phyloP scores from a whole-genome alignment of 2,329 filamentous ascomycete species.

The Trichoderma sp. region DNA sequence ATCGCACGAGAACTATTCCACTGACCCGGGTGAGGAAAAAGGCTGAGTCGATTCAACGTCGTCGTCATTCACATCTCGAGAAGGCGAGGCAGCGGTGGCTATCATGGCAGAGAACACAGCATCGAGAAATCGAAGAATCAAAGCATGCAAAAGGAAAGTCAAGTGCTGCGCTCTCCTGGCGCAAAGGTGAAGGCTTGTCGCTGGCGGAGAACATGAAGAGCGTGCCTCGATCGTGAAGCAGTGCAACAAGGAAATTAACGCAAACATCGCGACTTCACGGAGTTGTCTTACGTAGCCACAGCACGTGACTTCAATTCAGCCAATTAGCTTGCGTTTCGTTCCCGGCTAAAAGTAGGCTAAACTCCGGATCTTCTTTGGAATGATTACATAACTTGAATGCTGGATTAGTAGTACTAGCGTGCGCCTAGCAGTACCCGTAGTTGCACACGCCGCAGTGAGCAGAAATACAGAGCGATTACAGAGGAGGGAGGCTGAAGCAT shows the following conservation, averaged over 20 bases:
- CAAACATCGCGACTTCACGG: not conserved
- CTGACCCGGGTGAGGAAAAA: constrained; percentile 1
- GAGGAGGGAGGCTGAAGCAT: not conserved
- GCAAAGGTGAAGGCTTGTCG: not conserved
- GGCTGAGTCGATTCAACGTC: not conserved
- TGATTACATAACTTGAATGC: not conserved
- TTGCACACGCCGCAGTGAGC: no score
- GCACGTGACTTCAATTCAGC: not conserved
- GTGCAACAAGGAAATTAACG: not conserved
- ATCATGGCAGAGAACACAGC: not conserved
- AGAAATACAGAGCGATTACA: not conserved
- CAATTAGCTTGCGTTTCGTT: not conserved
- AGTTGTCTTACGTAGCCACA: not conserved
- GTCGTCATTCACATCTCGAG: not conserved
- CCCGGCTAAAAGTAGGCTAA: not conserved
- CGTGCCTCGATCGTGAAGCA: not conserved
- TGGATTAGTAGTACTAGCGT: no score
- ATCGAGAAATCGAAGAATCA: not conserved
- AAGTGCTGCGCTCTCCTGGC: not conserved
- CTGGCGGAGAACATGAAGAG: not conserved
- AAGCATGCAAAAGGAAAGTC: not conserved
- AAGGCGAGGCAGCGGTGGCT: not conserved
- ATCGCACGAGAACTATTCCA: constrained; percentile 2
- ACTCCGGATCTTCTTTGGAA: not conserved
- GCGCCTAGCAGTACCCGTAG: no score